Conservation (phyloP, 2,329 filamentous ascomycete species). For the Teratosphaeria viscida region DNA sequence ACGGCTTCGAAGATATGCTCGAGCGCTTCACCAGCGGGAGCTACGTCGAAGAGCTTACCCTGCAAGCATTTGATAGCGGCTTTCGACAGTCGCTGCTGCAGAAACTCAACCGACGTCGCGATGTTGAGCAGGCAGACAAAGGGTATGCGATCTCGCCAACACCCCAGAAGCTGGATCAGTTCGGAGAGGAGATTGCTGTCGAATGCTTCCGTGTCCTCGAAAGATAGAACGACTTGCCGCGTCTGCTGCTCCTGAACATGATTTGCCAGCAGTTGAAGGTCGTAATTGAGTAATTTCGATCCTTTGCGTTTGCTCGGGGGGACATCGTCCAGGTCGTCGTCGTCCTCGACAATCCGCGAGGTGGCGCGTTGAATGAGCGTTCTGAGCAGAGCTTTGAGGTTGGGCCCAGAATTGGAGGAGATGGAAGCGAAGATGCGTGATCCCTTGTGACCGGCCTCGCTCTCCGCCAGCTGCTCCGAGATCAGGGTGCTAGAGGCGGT, state of each 20-base stretch:
- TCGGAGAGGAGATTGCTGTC: constrained; percentile 63
- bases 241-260: constrained; percentile 46
- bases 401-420: constrained; percentile 60
- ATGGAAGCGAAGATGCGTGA: constrained; percentile 53
- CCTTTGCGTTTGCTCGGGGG: constrained; percentile 17
- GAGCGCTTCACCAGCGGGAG: constrained; percentile 59
- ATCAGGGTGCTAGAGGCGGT: constrained; percentile 64
- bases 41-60: constrained; percentile 67
- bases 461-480: constrained; percentile 55
- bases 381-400: constrained; percentile 63
- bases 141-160: constrained; percentile 65
- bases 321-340: constrained; percentile 47
- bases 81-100: constrained; percentile 63
- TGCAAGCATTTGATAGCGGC: constrained; percentile 56
- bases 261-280: constrained; percentile 59
- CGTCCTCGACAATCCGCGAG: constrained; percentile 28
- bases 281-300: constrained; percentile 62
- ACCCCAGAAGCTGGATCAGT: constrained; percentile 55
- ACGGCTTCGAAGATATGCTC: constrained; percentile 63
- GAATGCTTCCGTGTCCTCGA: constrained; percentile 77
- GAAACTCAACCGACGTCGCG: constrained; percentile 69
- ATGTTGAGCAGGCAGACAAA: constrained; percentile 71
- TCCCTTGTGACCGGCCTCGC: constrained; percentile 26
- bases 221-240: constrained; percentile 56
- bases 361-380: constrained; percentile 60